These are phyloP conservation scores for Lithohypha guttulata DNA, from an alignment of 2,329 filamentous ascomycete genomes.

Conservation along the genomic window DNA sequence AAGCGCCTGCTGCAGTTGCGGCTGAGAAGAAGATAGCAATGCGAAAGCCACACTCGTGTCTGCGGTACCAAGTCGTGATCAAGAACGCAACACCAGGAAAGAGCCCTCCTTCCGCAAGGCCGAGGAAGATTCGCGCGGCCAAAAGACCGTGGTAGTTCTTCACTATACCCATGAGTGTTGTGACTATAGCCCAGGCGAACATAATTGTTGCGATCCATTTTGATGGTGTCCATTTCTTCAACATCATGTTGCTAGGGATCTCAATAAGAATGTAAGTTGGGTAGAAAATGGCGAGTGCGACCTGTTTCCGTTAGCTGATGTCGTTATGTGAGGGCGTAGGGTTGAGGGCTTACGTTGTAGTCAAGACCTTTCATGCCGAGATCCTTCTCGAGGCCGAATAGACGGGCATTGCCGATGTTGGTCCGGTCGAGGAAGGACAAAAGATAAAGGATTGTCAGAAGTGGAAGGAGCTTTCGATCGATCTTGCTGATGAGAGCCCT, in stretches of 20 bases:
- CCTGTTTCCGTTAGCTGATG: constrained; percentile 26
- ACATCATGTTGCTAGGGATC: constrained; percentile 51
- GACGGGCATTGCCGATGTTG: constrained; percentile 37
- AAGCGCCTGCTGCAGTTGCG: too few relatives aligned
- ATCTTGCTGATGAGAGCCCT: constrained; percentile 9
- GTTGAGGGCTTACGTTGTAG: too few relatives aligned
- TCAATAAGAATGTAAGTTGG: constrained; percentile 39
- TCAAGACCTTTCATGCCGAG: constrained; percentile 34
- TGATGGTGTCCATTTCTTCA: constrained; percentile 35
- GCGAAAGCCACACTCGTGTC: too few relatives aligned
- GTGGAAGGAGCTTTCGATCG: constrained; percentile 7
- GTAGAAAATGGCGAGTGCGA: constrained; percentile 46
- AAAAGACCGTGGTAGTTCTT: constrained; percentile 36
- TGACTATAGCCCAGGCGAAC: constrained; percentile 37
- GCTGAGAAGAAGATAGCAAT: too few relatives aligned
- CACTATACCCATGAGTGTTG: constrained; percentile 40
- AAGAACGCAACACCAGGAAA: too few relatives aligned
- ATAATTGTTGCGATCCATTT: constrained; percentile 24
- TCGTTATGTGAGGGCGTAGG: too few relatives aligned
- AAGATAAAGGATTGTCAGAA: constrained; percentile 25
- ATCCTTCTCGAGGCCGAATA: constrained; percentile 33
- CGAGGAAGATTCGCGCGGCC: constrained; percentile 32
- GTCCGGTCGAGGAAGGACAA: constrained; percentile 34
- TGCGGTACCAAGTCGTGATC: too few relatives aligned
- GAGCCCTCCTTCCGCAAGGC: constrained; percentile 30